Conservation (phyloP, 2,329 filamentous ascomycete genomes). For the Fusarium musae region DNA sequence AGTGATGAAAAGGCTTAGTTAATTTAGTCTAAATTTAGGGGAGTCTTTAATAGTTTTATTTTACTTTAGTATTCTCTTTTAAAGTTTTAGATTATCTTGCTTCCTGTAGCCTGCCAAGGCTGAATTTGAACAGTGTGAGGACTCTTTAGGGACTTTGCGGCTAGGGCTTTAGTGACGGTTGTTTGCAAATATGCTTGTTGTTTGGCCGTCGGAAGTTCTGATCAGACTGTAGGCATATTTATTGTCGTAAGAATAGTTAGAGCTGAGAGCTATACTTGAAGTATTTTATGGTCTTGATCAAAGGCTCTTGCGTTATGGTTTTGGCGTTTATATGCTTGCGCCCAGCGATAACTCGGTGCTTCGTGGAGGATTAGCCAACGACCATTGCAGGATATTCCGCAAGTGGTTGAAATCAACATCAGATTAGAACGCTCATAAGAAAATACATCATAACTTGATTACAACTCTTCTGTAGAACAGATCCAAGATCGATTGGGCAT, state of each 20-base stretch:
- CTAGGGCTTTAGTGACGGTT: not conserved
- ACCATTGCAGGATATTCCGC: accelerated
- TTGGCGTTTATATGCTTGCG: not conserved
- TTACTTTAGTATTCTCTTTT: too few relatives aligned
- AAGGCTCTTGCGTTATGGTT: accelerated
- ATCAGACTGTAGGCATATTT: not conserved
- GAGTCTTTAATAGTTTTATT: too few relatives aligned
- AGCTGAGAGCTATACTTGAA: accelerated
- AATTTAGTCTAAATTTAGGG: too few relatives aligned
- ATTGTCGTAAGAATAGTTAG: not conserved
- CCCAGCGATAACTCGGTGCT: too few relatives aligned
- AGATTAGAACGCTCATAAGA: not conserved
- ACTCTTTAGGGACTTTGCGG: not conserved
- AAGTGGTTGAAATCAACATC: not conserved
- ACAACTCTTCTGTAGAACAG: too few relatives aligned
- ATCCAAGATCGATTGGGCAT: too few relatives aligned
- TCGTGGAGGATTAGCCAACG: not conserved
- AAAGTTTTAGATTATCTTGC: too few relatives aligned
- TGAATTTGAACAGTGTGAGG: not conserved
- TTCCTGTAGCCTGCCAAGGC: not conserved
- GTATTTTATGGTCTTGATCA: accelerated
- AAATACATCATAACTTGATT: not conserved
- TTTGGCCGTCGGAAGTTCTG: accelerated
- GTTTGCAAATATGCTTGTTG: not conserved
- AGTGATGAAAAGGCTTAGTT: too few relatives aligned